Conservation (phyloP, 345 rosid genomes). For the Euphorbia lathyris region DNA sequence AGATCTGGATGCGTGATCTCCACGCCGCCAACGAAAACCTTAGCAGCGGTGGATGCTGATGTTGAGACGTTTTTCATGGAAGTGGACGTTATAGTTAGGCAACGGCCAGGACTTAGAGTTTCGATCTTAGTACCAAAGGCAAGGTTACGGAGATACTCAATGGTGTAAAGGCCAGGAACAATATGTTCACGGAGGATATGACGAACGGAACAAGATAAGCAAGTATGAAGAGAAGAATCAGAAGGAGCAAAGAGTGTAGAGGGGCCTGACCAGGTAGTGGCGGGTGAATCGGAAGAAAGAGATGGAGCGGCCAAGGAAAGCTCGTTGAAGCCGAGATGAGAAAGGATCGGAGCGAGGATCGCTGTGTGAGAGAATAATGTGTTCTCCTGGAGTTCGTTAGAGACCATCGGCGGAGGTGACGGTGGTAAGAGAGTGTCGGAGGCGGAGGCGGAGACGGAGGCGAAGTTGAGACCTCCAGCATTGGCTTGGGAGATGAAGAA, state of each 20-base stretch:
- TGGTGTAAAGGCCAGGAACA: conserved; percentile 58
- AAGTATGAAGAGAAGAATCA: conserved; percentile 48
- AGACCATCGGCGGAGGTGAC: conserved; percentile 9
- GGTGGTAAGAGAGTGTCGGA: no score
- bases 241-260: conserved; percentile 65
- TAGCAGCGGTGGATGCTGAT: conserved; percentile 13
- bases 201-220: conserved; percentile 45
- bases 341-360: conserved; percentile 46
- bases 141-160: conserved; percentile 51
- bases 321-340: conserved; percentile 64
- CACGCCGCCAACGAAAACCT: conserved; percentile 52
- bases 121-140: conserved; percentile 58
- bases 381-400: conserved; percentile 24
- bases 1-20: conserved; percentile 63
- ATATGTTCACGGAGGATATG: conserved; percentile 63
- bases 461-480: conserved; percentile 10
- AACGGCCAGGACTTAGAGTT: conserved; percentile 52
- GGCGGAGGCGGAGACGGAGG: not conserved
- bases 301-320: conserved; percentile 55
- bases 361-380: conserved; percentile 32
- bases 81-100: conserved; percentile 51
- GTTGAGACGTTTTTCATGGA: conserved; percentile 24
- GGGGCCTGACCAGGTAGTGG: conserved; percentile 51
- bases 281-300: conserved; percentile 34
- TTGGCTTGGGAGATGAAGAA: conserved; percentile 3